phyloP scores from a whole-genome alignment of 2,329 filamentous ascomycete genomes.

The Mycocentrospora acerina region DNA sequence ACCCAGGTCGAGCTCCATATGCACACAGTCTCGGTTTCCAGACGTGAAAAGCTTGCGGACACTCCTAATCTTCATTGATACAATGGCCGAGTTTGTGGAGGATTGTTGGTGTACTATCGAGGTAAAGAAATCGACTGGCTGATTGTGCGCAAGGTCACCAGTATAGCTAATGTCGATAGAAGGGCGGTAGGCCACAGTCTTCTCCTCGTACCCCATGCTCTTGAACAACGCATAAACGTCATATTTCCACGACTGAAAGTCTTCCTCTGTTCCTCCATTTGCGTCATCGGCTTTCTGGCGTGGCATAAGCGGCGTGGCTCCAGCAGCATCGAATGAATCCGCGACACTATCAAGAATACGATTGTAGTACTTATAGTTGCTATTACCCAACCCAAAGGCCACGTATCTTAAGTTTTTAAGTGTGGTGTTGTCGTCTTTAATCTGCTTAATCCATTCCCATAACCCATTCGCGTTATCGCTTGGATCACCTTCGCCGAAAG shows the following conservation, averaged over 20 bases:
- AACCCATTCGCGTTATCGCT: conserved; percentile 42
- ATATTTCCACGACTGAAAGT: conserved; percentile 48
- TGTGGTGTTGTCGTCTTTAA: conserved; percentile 17
- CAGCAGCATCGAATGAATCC: conserved; percentile 33
- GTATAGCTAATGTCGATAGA: conserved; percentile 27
- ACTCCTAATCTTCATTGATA: conserved; percentile 32
- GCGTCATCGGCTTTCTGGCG: conserved; percentile 45
- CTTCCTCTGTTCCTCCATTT: conserved; percentile 46
- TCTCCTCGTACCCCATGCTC: conserved; percentile 36
- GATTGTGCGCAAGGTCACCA: conserved; percentile 7
- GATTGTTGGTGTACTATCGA: conserved; percentile 34
- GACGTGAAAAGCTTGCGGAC: conserved; percentile 40
- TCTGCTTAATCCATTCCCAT: conserved; percentile 38
- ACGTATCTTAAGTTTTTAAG: conserved; percentile 40
- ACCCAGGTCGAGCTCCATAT: conserved; percentile 45
- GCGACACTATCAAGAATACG: conserved; percentile 43
- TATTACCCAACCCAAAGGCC: conserved; percentile 51
- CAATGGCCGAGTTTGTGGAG: conserved; percentile 33
- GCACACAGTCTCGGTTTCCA: conserved; percentile 43
- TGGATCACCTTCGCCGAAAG: conserved; percentile 44
- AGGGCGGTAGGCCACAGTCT: conserved; percentile 37
- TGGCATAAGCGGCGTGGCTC: conserved; percentile 35
- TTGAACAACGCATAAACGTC: conserved; percentile 35
- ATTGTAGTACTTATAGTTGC: conserved; percentile 52
- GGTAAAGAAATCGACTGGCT: conserved; percentile 14